A percentile compares a stretch with the other conserved stretches of the same genome.
Conservation (phyloP, 1,284 basidiomycete species). For the Microbotryum scabiosae region DNA sequence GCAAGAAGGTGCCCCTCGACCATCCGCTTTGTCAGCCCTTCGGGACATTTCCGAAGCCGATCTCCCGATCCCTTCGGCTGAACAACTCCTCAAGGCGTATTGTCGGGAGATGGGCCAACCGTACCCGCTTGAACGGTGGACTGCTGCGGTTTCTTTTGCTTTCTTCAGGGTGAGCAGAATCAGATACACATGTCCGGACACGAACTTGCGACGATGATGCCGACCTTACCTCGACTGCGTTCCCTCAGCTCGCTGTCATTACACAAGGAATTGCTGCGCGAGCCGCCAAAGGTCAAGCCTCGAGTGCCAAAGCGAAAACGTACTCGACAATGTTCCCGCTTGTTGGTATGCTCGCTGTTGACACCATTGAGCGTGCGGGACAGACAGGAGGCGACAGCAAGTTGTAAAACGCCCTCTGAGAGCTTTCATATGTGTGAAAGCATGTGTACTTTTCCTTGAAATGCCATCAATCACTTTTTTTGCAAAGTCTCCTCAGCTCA, state of each 20-base stretch:
- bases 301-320: slow-evolving; percentile 61
- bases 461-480: too few species aligned
- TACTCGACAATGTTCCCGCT: slow-evolving; percentile 55
- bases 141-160: slow-evolving; percentile 76
- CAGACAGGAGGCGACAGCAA: slow-evolving; percentile 34
- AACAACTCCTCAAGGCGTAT: slow-evolving; percentile 67
- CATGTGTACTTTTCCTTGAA: too few species aligned
- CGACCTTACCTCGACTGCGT: slow-evolving; percentile 26
- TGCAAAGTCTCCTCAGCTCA: too few species aligned
- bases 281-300: slow-evolving; percentile 72
- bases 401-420: slow-evolving; percentile 26
- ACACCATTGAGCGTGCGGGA: slow-evolving; percentile 48
- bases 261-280: slow-evolving; percentile 89
- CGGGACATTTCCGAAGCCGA: slow-evolving; percentile 46
- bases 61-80: slow-evolving; percentile 55
- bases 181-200: slow-evolving; percentile 32
- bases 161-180: slow-evolving; percentile 62
- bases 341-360: slow-evolving; percentile 56
- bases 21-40: slow-evolving; percentile 7
- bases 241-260: slow-evolving; percentile 65
- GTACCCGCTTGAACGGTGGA: slow-evolving; percentile 67
- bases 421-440: too few species aligned
- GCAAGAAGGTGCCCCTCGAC: slow-evolving; percentile 41
- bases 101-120: slow-evolving; percentile 52
- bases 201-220: not conserved